phyloP scores from a whole-genome alignment of 441 rosid species.

The Daphne laureola region DNA sequence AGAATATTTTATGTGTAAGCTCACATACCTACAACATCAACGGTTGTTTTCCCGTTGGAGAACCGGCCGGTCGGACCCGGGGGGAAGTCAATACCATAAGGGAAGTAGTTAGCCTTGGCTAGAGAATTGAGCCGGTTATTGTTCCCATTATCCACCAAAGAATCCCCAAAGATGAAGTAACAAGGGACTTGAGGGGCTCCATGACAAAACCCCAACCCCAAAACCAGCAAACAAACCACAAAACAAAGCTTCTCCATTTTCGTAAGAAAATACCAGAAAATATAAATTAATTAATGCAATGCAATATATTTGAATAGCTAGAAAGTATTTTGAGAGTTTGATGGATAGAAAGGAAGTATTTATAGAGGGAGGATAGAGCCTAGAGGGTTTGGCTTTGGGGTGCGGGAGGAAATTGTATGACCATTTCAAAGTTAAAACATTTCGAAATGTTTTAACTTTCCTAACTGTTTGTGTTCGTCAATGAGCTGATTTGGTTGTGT shows the following conservation, averaged over 20 bases:
- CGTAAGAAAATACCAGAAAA: neutral
- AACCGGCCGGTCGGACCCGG: constrained; percentile 16
- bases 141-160: constrained; percentile 14
- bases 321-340: no score
- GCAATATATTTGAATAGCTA: no score
- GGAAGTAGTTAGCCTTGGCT: constrained; percentile 10
- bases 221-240: neutral
- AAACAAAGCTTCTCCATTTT: neutral
- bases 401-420: no score
- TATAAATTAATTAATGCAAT: no score
- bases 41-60: constrained; percentile 12
- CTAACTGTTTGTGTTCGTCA: no score
- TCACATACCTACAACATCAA: constrained; percentile 5
- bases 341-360: no score
- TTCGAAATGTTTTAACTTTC: no score
- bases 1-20: no score
- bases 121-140: constrained; percentile 9
- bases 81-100: constrained; percentile 15
- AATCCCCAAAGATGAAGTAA: constrained; percentile 20
- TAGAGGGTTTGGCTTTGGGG: no score
- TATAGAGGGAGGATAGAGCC: no score
- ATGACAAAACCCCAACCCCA: neutral
- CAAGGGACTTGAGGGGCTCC: constrained; percentile 19
- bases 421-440: no score
- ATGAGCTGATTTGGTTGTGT: no score